Conservation (phyloP, 176 grass and related monocot species). For the Dactylis glomerata region DNA sequence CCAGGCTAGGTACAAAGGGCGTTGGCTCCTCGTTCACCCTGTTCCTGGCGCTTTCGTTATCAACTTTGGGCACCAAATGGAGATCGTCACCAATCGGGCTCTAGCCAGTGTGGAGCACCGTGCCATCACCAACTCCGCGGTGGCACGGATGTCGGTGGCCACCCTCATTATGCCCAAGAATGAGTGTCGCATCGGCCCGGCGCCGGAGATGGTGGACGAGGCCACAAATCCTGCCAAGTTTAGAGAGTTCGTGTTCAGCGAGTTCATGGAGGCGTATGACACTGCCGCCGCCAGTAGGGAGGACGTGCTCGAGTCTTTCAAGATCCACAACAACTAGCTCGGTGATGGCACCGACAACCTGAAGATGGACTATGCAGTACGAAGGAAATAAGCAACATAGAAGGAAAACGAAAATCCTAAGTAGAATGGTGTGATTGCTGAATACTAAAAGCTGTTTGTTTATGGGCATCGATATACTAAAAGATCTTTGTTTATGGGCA, state of each 20-base stretch:
- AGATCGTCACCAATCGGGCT: constrained; percentile 48
- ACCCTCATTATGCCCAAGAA: constrained; percentile 35
- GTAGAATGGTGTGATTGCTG: too few species aligned
- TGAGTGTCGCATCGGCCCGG: constrained; percentile 16
- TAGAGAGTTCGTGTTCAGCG: constrained; percentile 43
- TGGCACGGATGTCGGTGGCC: constrained; percentile 23
- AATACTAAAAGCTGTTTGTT: too few species aligned
- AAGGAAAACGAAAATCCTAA: too few species aligned
- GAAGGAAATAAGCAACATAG: too few species aligned
- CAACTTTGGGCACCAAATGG: constrained; percentile 50
- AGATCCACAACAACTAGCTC: not conserved
- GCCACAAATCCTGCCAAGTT: not conserved
- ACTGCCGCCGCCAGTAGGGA: constrained; percentile 36
- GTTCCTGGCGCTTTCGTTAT: constrained; percentile 33
- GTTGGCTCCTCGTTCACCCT: constrained; percentile 12
- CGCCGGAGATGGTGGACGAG: constrained; percentile 7
- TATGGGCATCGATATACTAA: too few species aligned
- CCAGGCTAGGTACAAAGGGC: constrained; percentile 15
- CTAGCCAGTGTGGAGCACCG: constrained; percentile 48
- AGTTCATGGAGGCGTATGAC: constrained; percentile 48
- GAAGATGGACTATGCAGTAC: too few species aligned
- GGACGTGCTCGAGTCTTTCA: constrained; percentile 53
- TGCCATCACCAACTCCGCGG: constrained; percentile 20
- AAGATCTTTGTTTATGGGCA: too few species aligned
- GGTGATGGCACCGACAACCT: too few species aligned